phyloP scores from a whole-genome alignment of 2,329 filamentous ascomycete species.

The Aspergillus piperis region DNA sequence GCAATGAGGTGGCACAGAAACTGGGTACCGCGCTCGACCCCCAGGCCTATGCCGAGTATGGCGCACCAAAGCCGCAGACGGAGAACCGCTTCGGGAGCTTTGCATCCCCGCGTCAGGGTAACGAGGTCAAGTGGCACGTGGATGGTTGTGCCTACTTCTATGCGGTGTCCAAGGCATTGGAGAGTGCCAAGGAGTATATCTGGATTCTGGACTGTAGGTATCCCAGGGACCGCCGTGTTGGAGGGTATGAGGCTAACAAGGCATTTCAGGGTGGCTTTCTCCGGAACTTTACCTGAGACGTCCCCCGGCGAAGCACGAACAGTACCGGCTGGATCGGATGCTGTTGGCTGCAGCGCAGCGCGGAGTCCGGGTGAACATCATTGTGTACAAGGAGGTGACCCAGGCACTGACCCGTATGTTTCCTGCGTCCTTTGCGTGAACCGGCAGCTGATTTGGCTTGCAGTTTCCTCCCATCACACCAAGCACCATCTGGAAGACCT shows the following conservation, averaged over 20 bases:
- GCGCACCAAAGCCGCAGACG: constrained; percentile 37
- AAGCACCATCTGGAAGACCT: constrained; percentile 75
- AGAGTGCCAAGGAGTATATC: constrained; percentile 73
- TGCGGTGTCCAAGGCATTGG: constrained; percentile 77
- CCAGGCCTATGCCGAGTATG: constrained; percentile 51
- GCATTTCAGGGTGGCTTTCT: constrained; percentile 68
- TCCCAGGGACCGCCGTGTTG: neutral
- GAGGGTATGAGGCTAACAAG: constrained; percentile 13
- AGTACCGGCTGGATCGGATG: constrained; percentile 82
- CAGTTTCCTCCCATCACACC: constrained; percentile 70
- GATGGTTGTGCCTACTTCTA: constrained; percentile 84
- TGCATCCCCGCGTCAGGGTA: constrained; percentile 69
- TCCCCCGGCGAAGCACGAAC: constrained; percentile 76
- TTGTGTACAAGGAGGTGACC: constrained; percentile 89
- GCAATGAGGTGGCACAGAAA: constrained; percentile 53
- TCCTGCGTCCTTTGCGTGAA: neutral
- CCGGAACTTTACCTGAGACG: constrained; percentile 84
- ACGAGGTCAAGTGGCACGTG: constrained; percentile 82
- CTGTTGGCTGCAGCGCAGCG: constrained; percentile 78
- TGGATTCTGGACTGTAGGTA: constrained; percentile 75
- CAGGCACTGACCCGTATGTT: constrained; percentile 75
- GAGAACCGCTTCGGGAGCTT: constrained; percentile 64
- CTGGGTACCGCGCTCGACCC: constrained; percentile 50
- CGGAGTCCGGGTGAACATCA: constrained; percentile 79
- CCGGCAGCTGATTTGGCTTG: neutral